Percentiles rank a stretch among this genome's conserved stretches.
Conservation (phyloP, 2,329 filamentous ascomycete genomes). For the Massarina eburnea region DNA sequence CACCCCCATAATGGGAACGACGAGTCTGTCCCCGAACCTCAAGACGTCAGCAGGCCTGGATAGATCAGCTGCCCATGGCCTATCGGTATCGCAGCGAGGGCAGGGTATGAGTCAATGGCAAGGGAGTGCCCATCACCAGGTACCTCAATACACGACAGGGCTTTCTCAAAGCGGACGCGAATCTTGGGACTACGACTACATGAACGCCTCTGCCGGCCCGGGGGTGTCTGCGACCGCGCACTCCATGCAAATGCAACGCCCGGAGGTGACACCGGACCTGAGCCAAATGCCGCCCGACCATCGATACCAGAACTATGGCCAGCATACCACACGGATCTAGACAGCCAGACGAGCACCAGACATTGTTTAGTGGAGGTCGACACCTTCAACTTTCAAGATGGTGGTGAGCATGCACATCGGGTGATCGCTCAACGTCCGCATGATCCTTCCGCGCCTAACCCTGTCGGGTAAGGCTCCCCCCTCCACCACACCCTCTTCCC, state of each 20-base stretch:
- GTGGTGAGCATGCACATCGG: constrained; percentile 31
- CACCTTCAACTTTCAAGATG: constrained; percentile 19
- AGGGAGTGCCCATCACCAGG: constrained; percentile 28
- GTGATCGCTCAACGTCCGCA: constrained; percentile 36
- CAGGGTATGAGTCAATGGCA: constrained; percentile 42
- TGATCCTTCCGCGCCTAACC: constrained; percentile 29
- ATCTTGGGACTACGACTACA: constrained; percentile 42
- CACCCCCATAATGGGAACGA: constrained; percentile 45
- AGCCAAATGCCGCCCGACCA: constrained; percentile 33
- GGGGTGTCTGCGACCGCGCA: constrained; percentile 30
- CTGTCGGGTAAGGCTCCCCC: constrained; percentile 17
- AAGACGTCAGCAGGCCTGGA: constrained; percentile 43
- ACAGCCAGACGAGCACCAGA: constrained; percentile 3
- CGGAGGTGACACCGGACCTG: constrained; percentile 32
- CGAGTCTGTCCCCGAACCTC: constrained; percentile 49
- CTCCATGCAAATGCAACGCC: constrained; percentile 36
- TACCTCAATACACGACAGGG: constrained; percentile 36
- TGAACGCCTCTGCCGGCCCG: constrained; percentile 27
- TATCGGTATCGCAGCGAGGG: constrained; percentile 37
- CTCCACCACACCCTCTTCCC: constrained; percentile 31
- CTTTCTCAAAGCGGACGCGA: constrained; percentile 33
- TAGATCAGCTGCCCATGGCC: constrained; percentile 40
- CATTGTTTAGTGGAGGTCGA: constrained; percentile 9
- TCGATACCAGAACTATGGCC: constrained; percentile 40
- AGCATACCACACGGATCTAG: constrained; percentile 42